phyloP scores from a whole-genome alignment of 345 rosid genomes.

The Camelina hispida region DNA sequence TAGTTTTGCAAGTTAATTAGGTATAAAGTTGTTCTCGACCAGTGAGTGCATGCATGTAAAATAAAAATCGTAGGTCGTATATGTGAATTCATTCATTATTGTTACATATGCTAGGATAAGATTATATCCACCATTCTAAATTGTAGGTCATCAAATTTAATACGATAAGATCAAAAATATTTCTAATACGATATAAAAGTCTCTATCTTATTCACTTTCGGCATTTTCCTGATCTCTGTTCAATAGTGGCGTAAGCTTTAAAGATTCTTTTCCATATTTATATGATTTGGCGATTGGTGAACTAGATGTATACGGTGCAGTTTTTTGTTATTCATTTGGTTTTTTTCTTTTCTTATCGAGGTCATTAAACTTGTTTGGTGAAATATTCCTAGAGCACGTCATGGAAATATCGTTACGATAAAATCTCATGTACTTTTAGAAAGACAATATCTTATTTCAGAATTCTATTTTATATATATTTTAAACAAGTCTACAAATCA shows the following conservation, averaged over 20 bases:
- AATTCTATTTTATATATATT: neutral
- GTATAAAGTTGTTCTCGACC: neutral
- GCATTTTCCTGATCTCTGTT: constrained; percentile 22
- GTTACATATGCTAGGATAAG: neutral
- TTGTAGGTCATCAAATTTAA: constrained; percentile 5
- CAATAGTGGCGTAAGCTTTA: constrained; percentile 16
- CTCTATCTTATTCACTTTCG: constrained; percentile 26
- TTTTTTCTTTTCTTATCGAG: neutral
- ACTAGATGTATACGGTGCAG: neutral
- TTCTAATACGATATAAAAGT: neutral
- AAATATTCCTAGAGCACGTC: neutral
- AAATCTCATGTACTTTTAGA: neutral
- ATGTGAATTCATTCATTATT: neutral
- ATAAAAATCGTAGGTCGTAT: neutral
- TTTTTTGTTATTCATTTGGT: neutral
- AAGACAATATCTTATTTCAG: neutral
- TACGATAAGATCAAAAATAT: neutral
- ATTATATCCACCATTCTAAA: neutral
- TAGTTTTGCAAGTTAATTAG: neutral
- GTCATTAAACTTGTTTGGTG: neutral
- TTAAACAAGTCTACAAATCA: neutral
- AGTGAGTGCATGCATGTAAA: neutral
- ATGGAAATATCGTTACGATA: neutral
- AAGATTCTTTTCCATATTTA: constrained; percentile 28
- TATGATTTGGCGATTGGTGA: too few species aligned